Conservation (phyloP, 352 stramenopile species). For the Peronospora farinosa region DNA sequence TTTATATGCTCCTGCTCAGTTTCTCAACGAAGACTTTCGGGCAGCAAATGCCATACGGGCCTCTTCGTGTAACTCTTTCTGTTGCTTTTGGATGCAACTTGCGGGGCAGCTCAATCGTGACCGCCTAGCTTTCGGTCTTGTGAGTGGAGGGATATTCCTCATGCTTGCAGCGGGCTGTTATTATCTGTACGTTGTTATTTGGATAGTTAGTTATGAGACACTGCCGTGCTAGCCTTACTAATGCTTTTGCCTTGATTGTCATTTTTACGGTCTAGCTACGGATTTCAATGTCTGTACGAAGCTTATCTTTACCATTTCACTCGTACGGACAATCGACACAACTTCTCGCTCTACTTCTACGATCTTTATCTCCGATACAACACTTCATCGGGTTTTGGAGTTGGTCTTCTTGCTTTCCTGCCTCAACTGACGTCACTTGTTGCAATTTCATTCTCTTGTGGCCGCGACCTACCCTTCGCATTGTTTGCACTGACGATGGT, state of each 20-base stretch:
- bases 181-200: conserved; percentile 47
- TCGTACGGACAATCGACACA: conserved; percentile 98
- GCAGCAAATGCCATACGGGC: conserved; percentile 41
- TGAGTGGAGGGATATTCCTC: conserved; percentile 84
- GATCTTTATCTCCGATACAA: conserved; percentile 96
- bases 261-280: conserved; percentile 48
- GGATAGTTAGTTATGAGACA: conserved; percentile 1
- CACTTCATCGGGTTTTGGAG: conserved; percentile 61
- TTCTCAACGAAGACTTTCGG: conserved; percentile 64
- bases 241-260: not conserved
- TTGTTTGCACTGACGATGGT: conserved; percentile 96
- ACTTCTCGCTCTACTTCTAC: conserved; percentile 99
- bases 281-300: conserved; percentile 92
- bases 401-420: conserved; percentile 79
- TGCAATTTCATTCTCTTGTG: conserved; percentile 64
- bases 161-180: conserved; percentile 82
- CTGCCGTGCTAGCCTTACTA: not conserved
- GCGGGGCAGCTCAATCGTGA: conserved; percentile 54
- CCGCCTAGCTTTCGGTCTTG: conserved; percentile 84
- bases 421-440: conserved; percentile 75
- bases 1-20: conserved; percentile 25
- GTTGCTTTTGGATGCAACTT: conserved; percentile 50
- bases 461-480: conserved; percentile 88
- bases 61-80: conserved; percentile 41
- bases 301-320: conserved; percentile 98